Evolutionary conservation across 1,284 basidiomycete genomes (phyloP).

Genomic region (Termitomyces sp.): DNA sequence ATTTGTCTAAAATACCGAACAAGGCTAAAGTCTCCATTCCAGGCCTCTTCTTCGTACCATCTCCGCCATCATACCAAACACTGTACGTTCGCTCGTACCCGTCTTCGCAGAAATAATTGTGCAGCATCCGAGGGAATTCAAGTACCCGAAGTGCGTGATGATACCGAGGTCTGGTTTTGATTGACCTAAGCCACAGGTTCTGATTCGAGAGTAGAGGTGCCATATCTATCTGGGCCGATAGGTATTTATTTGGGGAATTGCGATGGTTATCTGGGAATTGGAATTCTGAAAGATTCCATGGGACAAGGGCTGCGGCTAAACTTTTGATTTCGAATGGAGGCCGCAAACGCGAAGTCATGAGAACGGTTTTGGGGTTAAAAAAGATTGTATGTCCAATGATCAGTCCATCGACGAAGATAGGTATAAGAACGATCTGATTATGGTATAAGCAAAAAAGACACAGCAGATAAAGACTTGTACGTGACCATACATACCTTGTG

Average conservation of each 20-base stretch:
- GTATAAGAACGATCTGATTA: slow-evolving; percentile 46
- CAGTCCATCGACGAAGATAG: slow-evolving; percentile 38
- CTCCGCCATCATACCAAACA: slow-evolving; percentile 28
- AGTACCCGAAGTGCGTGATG: slow-evolving; percentile 41
- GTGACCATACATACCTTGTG: slow-evolving; percentile 35
- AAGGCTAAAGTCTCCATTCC: slow-evolving; percentile 43
- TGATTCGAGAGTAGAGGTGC: slow-evolving; percentile 11
- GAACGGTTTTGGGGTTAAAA: slow-evolving; percentile 29
- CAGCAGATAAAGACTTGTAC: not conserved
- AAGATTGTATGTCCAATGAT: slow-evolving; percentile 37
- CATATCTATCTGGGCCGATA: not conserved
- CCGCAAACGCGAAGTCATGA: slow-evolving; percentile 23
- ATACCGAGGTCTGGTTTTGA: slow-evolving; percentile 24
- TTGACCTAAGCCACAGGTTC: slow-evolving; percentile 16
- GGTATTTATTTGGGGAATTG: slow-evolving; percentile 8
- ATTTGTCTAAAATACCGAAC: slow-evolving; percentile 37
- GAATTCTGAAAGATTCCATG: slow-evolving; percentile 35
- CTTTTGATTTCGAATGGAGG: slow-evolving; percentile 25
- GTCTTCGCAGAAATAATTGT: slow-evolving; percentile 33
- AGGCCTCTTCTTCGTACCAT: slow-evolving; percentile 20
- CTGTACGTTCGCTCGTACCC: slow-evolving; percentile 24
- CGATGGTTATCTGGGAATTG: slow-evolving; percentile 17
- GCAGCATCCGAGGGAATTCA: slow-evolving; percentile 37
- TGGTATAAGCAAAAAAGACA: not conserved
- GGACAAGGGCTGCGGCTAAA: slow-evolving; percentile 42